Evolutionary conservation across 176 grass and related monocot species (phyloP).

Genomic region (Oryza brachyantha): DNA sequence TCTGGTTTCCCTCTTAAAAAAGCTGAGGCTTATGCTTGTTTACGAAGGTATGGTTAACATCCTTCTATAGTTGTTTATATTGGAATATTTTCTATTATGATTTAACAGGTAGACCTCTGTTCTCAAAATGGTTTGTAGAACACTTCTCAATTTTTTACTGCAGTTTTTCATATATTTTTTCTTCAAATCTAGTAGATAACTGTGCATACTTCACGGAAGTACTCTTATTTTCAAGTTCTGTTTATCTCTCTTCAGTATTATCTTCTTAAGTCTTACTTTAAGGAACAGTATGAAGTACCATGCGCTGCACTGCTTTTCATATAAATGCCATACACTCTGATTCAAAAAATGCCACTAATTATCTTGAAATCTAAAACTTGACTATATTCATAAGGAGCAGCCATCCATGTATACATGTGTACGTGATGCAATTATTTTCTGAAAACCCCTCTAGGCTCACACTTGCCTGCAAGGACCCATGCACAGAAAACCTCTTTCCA

Average conservation of each 20-base stretch:
- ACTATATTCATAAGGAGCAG: not conserved
- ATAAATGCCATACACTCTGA: not conserved
- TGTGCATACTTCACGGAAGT: not conserved
- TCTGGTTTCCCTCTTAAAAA: slow-evolving; percentile 94
- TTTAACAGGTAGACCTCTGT: not conserved
- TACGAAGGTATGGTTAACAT: slow-evolving; percentile 55
- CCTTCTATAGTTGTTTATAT: not conserved
- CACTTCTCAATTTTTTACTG: not conserved
- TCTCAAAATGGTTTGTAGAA: slow-evolving; percentile 11
- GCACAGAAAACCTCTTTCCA: not conserved
- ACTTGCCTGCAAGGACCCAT: not conserved
- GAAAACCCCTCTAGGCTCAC: not conserved
- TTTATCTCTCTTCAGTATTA: not conserved
- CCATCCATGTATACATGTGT: not conserved
- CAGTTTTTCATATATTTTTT: slow-evolving; percentile 5
- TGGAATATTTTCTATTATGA: not conserved
- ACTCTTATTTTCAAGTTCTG: not conserved
- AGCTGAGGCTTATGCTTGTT: slow-evolving; percentile 72
- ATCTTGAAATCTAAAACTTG: not conserved
- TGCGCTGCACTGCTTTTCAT: not conserved
- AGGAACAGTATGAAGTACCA: not conserved
- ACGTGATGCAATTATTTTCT: not conserved
- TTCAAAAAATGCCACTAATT: not conserved
- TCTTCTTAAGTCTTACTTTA: not conserved
- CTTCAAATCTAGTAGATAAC: not conserved